Base-by-base conservation (phyloP, 164 flowering plant species). In the Berberis vulgaris region DNA sequence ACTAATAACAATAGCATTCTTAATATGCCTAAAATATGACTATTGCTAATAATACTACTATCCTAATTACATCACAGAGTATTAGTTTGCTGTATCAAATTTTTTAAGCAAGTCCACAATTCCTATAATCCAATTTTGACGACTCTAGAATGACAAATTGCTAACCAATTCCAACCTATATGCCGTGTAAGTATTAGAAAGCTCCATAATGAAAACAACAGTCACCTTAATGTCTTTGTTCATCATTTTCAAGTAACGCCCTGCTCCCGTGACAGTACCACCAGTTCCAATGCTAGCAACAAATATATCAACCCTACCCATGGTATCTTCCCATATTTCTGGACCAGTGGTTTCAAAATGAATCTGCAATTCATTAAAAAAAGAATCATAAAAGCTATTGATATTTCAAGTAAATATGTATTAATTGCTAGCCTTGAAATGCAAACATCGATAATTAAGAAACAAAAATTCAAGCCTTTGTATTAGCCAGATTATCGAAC, bases 291-390 rank as follows among this genome's bases (percentile, higher is more conserved):
- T 90, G 26, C 98, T 97, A 0, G 88, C 96, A 70, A 94, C 75
- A 72, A 94, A 84, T 49, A 94, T 88, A 73, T 88, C 98, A 71
- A 94, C 95, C 74, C 88, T 90, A 72, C 98, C 98, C 60, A 73
- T 78, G 52, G 98, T 88, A 77, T 94, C 98, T 64, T 90, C 95
- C 98, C 97, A 94, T 50, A 94, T 90, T 76, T 94, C 98, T 43
- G 98, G 98, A 67, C 97, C 98, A 54, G 98, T 94, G 61, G 98
- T 94, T 73, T 94, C 95, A 80, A 74, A 90, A 73, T 94, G 98
- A 61, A 93, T 67, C 98, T 93, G 86, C 54, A 73, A 69, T 75
- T 60, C 65, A 74, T 54, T 42, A 61, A 64, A 71, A 78, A 47
- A 54, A 63, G 45, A 43, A 67, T n/a, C 41, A 54, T n/a, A 58